phyloP scores from a whole-genome alignment of 352 stramenopile species.

The Plasmopara halstedii region DNA sequence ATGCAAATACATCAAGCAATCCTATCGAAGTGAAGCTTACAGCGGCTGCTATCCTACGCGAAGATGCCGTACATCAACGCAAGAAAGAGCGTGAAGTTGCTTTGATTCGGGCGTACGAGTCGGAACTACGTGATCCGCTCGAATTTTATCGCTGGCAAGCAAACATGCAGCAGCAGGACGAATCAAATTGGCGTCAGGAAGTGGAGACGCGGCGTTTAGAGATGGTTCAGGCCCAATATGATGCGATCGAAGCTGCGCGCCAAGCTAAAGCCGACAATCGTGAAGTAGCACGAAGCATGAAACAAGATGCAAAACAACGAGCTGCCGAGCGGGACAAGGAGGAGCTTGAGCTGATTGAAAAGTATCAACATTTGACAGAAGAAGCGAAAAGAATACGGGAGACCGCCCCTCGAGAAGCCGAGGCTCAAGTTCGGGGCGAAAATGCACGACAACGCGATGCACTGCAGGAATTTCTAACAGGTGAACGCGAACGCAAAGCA shows the following conservation, averaged over 20 bases:
- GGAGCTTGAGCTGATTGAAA: constrained; percentile 39
- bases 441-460: constrained; percentile 56
- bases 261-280: constrained; percentile 70
- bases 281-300: constrained; percentile 74
- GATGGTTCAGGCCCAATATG: constrained; percentile 76
- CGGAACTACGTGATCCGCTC: constrained; percentile 83
- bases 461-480: constrained; percentile 49
- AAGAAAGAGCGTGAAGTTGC: constrained; percentile 88
- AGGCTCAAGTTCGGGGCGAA: constrained; percentile 49
- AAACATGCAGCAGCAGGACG: constrained; percentile 77
- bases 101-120: constrained; percentile 82
- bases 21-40: constrained; percentile 74
- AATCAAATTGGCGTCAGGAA: constrained; percentile 52
- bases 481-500: constrained; percentile 55
- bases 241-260: constrained; percentile 67
- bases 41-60: constrained; percentile 81
- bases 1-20: constrained; percentile 22
- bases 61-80: constrained; percentile 88
- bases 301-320: constrained; percentile 58
- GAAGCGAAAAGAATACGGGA: constrained; percentile 77
- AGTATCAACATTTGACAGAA: constrained; percentile 41
- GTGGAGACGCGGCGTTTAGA: constrained; percentile 74
- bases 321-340: constrained; percentile 57
- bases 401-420: constrained; percentile 68
- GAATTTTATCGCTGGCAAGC: constrained; percentile 89